Percentiles rank a stretch among this genome's conserved stretches.
These are phyloP conservation scores for Leishmania tarentolae DNA, from an alignment of 208 protist species.

Conservation along the genomic window DNA sequence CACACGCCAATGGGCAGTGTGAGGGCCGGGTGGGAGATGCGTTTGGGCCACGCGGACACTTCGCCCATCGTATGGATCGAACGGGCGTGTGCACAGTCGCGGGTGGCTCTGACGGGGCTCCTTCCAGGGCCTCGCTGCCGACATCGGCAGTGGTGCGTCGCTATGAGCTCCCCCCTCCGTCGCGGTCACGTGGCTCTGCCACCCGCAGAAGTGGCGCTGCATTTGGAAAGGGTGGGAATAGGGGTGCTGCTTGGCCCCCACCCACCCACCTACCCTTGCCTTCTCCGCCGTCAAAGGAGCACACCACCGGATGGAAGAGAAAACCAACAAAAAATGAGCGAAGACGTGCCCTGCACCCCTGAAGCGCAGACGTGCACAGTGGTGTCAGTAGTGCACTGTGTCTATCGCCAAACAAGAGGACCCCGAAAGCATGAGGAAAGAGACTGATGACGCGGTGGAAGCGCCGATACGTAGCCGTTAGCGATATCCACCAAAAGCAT, in stretches of 20 bases:
- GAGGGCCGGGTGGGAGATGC: not conserved
- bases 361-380: no score
- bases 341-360: no score
- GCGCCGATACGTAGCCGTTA: not conserved
- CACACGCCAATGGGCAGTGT: not conserved
- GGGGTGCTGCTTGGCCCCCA: no score
- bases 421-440: not conserved
- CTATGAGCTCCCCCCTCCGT: not conserved
- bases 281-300: no score
- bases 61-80: not conserved
- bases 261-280: no score
- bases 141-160: not conserved
- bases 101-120: not conserved
- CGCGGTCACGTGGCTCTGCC: not conserved
- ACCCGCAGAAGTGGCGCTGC: not conserved
- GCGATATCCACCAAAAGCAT: not conserved
- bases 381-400: no score
- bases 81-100: not conserved
- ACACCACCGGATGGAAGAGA: no score
- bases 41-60: not conserved
- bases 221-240: no score
- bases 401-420: not conserved
- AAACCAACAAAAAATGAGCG: no score
- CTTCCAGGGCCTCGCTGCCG: not conserved
- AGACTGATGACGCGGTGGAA: not conserved